Conservation (phyloP, 164 flowering plant species). For the Taxillus chinensis region DNA sequence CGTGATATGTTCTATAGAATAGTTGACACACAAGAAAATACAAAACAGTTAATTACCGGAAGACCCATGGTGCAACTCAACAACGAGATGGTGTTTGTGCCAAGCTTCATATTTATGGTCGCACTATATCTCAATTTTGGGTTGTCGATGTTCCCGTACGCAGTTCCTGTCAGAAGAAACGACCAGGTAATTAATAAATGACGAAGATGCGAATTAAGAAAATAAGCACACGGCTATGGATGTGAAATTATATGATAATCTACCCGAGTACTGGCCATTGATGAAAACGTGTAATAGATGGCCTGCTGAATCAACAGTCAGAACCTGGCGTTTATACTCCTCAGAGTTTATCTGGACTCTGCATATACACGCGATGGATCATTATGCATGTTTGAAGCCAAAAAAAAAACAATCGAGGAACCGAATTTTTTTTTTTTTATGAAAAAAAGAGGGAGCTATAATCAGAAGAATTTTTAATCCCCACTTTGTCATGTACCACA, state of each 20-base stretch:
- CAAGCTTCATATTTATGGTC: conserved; percentile 49
- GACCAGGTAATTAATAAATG: not conserved
- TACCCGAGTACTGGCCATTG: conserved; percentile 71
- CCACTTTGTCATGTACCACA: conserved; percentile 91
- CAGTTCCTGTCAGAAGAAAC: conserved; percentile 41
- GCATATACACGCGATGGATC: conserved; percentile 7
- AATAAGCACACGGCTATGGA: not conserved
- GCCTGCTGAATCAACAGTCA: conserved; percentile 79
- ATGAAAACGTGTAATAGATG: conserved; percentile 80
- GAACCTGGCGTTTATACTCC: conserved; percentile 47
- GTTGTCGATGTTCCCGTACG: conserved; percentile 48
- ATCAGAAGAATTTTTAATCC: conserved; percentile 16
- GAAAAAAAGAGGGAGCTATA: not conserved
- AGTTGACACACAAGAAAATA: not conserved
- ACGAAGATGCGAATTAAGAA: not conserved
- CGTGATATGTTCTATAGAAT: not conserved
- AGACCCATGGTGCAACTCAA: conserved; percentile 83
- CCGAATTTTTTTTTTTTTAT: not conserved
- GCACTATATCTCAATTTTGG: conserved; percentile 56
- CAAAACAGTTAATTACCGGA: conserved; percentile 44
- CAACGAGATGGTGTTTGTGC: conserved; percentile 70
- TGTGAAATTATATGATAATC: not conserved
- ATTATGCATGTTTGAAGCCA: not conserved
- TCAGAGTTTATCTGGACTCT: conserved; percentile 47
- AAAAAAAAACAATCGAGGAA: not conserved